Percentiles rank a stretch among this genome's conserved stretches.
These are phyloP conservation scores for Trichosporon sp. DNA, from an alignment of 1,284 basidiomycete genomes.

Conservation along the genomic window DNA sequence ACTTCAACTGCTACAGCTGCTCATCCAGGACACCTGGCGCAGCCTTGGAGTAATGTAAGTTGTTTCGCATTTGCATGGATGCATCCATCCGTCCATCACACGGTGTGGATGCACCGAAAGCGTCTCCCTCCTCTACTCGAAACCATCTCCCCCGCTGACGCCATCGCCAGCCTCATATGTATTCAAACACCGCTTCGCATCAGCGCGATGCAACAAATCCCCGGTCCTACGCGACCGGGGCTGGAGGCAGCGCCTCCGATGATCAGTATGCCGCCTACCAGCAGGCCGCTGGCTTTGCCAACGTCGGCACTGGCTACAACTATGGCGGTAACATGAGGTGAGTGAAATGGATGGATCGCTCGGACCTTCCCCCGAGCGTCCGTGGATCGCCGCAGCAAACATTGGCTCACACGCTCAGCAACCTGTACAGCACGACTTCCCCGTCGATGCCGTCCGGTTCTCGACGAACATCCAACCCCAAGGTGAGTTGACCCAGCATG, in stretches of 20 bases:
- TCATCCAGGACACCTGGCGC: conserved; percentile 19
- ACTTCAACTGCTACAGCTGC: conserved; percentile 18
- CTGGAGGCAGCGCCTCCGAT: conserved; percentile 23
- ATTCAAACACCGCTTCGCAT: conserved; percentile 20
- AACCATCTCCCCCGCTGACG: neutral
- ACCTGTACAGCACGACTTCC: conserved; percentile 25
- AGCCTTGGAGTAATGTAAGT: conserved; percentile 25
- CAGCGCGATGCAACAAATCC: conserved; percentile 35
- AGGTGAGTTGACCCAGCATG: conserved; percentile 14
- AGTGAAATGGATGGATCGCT: too few relatives aligned
- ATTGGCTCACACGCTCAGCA: conserved; percentile 11
- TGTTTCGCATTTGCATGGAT: neutral
- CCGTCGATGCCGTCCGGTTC: conserved; percentile 24
- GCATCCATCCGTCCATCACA: neutral
- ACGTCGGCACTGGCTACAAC: conserved; percentile 22
- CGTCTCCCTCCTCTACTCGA: conserved; percentile 4
- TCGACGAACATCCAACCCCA: conserved; percentile 29
- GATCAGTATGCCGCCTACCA: conserved; percentile 21
- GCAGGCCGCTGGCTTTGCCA: conserved; percentile 18
- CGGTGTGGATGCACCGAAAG: neutral
- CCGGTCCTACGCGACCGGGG: conserved; percentile 23
- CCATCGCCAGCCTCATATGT: conserved; percentile 20
- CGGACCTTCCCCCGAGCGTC: too few relatives aligned
- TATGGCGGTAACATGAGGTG: conserved; percentile 24
- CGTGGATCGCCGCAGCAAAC: neutral